Base-by-base conservation (phyloP, 306 rosid genomes). In the Rosa persica region DNA sequence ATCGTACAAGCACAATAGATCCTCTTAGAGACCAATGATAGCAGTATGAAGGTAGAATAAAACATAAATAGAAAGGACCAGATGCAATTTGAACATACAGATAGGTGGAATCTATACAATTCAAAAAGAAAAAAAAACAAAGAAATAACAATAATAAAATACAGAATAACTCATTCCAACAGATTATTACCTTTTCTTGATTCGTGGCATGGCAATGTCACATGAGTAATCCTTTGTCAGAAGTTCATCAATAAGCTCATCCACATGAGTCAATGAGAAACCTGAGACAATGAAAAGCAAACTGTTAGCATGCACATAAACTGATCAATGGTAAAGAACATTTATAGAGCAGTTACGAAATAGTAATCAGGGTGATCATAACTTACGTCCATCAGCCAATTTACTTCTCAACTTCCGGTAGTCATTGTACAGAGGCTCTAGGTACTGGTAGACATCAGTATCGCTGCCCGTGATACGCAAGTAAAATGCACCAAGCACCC, bases 241-340 rank as follows among this genome's bases (percentile, higher is more conserved):
- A 86, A 96, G 97, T 75, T 96, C 99, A 82, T 96, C 98, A 73
- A 96, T 96, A 72, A 93, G 92, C 90, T 96, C 99, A 84, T 96
- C 99, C 82, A 96, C 97, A 57, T 91, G 99, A 1, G 98, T 91
- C 90, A 96, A 88, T 34, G 84, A 0, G 83, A 86, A 96, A 60
- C 83, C 99, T 95, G 86, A 79, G 72, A 82, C 80, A 81, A 65
- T 36, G 25, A 81, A 64, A 76, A 19, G 23, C 70, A 78, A 12
- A 71, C 17, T 44, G 77, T 69, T 70, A 78, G 77, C 23, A 3
- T n/a, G 20, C 22, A 13, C 12, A 3, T 23, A 15, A 27, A 25
- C 5, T 8, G 52, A 4, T 22, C 17, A 15, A n/a, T 67, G 34
- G n/a, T 42, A 61, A 46, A 57, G 5, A 5, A 15, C 0, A 51